These are phyloP conservation scores for Phylloporus sp. DNA, from an alignment of 768 basidiomycete genomes.

Conservation along the genomic window DNA sequence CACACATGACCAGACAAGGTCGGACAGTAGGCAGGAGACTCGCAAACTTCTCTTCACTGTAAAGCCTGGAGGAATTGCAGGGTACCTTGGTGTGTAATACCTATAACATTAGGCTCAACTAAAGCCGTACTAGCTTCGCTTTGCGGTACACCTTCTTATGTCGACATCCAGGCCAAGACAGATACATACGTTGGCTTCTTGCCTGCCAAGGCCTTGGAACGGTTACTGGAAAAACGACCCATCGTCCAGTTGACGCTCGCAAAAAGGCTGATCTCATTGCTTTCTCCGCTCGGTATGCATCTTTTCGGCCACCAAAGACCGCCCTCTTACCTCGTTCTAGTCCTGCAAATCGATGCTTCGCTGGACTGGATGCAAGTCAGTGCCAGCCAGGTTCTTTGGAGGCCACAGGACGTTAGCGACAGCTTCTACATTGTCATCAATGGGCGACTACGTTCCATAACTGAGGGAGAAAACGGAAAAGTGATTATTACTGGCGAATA, in stretches of 20 bases:
- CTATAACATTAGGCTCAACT: not conserved
- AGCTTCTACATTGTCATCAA: conserved; percentile 99
- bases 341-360: conserved; percentile 93
- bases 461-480: conserved; percentile 69
- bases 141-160: conserved; percentile 89
- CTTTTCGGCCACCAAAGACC: not conserved
- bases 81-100: conserved; percentile 71
- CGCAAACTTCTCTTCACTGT: conserved; percentile 86
- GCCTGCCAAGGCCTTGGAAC: conserved; percentile 81
- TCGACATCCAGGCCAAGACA: conserved; percentile 95
- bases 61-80: conserved; percentile 96
- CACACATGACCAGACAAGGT: conserved; percentile 28
- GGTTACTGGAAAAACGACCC: conserved; percentile 87
- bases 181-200: conserved; percentile 98
- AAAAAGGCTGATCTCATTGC: conserved; percentile 90
- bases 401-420: conserved; percentile 84
- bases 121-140: conserved; percentile 59
- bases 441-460: conserved; percentile 87
- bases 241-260: conserved; percentile 94
- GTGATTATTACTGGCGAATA: conserved; percentile 88
- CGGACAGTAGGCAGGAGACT: conserved; percentile 30
- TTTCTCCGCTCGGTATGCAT: conserved; percentile 81
- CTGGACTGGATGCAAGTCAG: conserved; percentile 98
- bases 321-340: conserved; percentile 36
- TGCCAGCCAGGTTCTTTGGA: conserved; percentile 92